These are phyloP conservation scores for Dothideomycetes sp. DNA, from an alignment of 2,329 filamentous ascomycete genomes.

Conservation along the genomic window DNA sequence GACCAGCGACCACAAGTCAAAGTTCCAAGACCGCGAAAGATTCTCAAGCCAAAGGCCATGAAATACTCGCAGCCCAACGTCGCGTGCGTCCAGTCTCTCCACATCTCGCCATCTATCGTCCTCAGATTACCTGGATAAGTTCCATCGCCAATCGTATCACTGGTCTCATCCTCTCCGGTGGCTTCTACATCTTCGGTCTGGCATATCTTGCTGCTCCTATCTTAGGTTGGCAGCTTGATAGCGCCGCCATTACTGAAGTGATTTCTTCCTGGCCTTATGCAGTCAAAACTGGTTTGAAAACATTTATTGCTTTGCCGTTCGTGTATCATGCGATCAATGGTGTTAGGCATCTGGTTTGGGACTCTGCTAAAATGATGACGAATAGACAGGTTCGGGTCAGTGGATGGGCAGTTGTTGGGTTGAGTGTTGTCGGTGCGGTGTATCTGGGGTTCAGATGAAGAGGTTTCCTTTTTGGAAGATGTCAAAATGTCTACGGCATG, in stretches of 20 bases:
- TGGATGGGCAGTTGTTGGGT: constrained; percentile 53
- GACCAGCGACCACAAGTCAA: too few species aligned
- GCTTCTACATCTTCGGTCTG: constrained; percentile 69
- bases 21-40: too few species aligned
- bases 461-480: too few species aligned
- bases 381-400: constrained; percentile 57
- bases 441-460: too few species aligned
- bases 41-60: not conserved
- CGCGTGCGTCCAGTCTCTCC: constrained; percentile 72
- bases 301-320: constrained; percentile 52
- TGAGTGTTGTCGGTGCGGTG: constrained; percentile 35
- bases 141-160: constrained; percentile 74
- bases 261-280: constrained; percentile 53
- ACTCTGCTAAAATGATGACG: constrained; percentile 51
- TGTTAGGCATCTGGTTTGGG: constrained; percentile 63
- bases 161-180: constrained; percentile 59
- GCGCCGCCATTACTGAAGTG: constrained; percentile 52
- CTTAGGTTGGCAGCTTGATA: constrained; percentile 61
- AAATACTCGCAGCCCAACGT: constrained; percentile 72
- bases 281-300: constrained; percentile 52
- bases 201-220: constrained; percentile 74
- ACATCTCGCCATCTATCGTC: constrained; percentile 77
- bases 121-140: constrained; percentile 75
- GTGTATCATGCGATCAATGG: constrained; percentile 60
- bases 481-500: too few species aligned